phyloP scores from a whole-genome alignment of 1,139 yeast genomes.

The Torulaspora globosa region DNA sequence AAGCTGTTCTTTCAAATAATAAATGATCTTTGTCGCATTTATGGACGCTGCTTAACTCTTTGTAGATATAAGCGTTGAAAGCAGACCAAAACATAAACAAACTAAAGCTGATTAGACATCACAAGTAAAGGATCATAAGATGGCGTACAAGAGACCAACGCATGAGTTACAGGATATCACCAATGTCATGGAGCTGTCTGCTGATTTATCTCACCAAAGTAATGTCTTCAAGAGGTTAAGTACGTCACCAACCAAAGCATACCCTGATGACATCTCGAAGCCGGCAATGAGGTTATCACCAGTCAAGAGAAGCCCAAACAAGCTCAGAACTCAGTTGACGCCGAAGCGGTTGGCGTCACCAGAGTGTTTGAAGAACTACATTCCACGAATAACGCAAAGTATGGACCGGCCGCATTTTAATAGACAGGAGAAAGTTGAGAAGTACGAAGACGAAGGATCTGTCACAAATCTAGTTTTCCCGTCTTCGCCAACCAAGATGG shows the following conservation, averaged over 20 bases:
- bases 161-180: constrained; percentile 14
- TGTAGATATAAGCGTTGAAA: background rate
- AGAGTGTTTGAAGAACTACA: constrained; percentile 16
- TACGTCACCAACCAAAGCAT: constrained; percentile 26
- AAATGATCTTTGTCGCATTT: no score
- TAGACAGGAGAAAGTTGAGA: constrained; percentile 1
- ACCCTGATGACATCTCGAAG: constrained; percentile 19
- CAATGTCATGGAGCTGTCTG: constrained; percentile 10
- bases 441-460: constrained; percentile 9
- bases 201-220: constrained; percentile 7
- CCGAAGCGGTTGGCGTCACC: constrained; percentile 26
- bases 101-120: background rate
- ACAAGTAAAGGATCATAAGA: background rate
- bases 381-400: constrained; percentile 17
- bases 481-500: constrained; percentile 24
- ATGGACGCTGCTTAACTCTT: background rate
- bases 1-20: no score
- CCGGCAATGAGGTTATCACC: constrained; percentile 30
- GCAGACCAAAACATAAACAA: background rate
- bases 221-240: constrained; percentile 28
- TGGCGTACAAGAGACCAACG: constrained; percentile 6
- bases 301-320: constrained; percentile 11
- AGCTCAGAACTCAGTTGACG: constrained; percentile 18
- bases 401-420: constrained; percentile 16
- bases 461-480: constrained; percentile 20